Percentiles rank a stretch among this genome's conserved stretches.
Conservation (phyloP, 192 early-diverging fungal species). For the Endogone sp. region DNA sequence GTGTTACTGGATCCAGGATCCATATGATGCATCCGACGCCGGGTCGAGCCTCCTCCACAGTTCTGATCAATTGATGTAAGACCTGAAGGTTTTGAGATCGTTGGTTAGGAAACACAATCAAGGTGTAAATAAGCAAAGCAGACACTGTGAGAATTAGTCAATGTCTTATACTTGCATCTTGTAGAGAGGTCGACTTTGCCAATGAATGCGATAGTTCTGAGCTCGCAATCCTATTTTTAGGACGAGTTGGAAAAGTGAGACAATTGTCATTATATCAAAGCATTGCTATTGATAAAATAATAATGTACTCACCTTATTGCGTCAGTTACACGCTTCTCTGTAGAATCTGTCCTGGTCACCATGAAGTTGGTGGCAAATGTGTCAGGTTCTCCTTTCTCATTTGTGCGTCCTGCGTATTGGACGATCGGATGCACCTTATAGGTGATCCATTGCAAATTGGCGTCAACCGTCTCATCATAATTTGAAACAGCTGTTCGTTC, state of each 20-base stretch:
- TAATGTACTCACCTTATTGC: neutral
- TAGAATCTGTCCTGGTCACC: neutral
- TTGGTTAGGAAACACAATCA: neutral
- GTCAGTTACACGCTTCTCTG: neutral
- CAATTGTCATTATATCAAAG: too few species aligned
- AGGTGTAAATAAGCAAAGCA: too few species aligned
- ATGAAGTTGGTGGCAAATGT: neutral
- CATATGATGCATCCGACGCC: neutral
- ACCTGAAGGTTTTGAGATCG: neutral
- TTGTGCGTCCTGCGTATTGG: neutral
- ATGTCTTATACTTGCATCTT: neutral
- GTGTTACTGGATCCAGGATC: neutral
- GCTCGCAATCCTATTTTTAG: neutral
- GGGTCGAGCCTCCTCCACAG: neutral
- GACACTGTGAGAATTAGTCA: too few species aligned
- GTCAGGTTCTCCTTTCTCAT: neutral
- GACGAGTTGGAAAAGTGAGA: too few species aligned
- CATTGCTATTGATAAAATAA: neutral
- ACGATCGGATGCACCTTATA: slow-evolving; percentile 3
- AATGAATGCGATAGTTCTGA: neutral
- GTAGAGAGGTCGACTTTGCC: neutral
- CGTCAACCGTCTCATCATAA: neutral
- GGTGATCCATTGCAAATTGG: neutral
- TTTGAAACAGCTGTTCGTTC: neutral
- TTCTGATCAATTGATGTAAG: neutral